Evolutionary conservation across 176 grass and related monocot species (phyloP).

Genomic region (Thinopyrum elongatum): DNA sequence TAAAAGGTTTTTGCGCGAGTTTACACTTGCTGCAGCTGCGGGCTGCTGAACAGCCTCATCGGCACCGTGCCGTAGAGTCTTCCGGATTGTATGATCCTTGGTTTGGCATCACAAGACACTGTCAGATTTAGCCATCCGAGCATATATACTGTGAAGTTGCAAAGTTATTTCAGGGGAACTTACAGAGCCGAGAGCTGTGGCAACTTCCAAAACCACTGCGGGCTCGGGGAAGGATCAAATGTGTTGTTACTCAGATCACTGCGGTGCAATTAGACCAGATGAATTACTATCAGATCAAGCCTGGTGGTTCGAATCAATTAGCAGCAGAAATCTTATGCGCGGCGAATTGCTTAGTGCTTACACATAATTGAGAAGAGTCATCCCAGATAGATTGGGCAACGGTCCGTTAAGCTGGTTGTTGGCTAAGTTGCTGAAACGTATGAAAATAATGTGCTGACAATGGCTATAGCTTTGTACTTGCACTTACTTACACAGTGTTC

Average conservation of each 20-base stretch:
- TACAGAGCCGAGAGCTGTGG: slow-evolving; percentile 67
- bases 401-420: slow-evolving; percentile 76
- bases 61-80: slow-evolving; percentile 64
- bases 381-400: slow-evolving; percentile 69
- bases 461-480: background rate
- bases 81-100: slow-evolving; percentile 78
- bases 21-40: slow-evolving; percentile 92
- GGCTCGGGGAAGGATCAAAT: slow-evolving; percentile 67
- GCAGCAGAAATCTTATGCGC: background rate
- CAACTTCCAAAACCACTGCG: slow-evolving; percentile 72
- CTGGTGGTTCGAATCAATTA: background rate
- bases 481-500: background rate
- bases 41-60: slow-evolving; percentile 55
- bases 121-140: background rate
- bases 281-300: background rate
- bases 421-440: slow-evolving; percentile 74
- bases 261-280: background rate
- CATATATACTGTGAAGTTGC: background rate
- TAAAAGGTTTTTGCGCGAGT: background rate
- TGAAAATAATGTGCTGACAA: background rate
- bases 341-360: slow-evolving; percentile 52
- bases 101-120: slow-evolving; percentile 18
- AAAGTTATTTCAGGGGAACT: slow-evolving; percentile 19
- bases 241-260: slow-evolving; percentile 97
- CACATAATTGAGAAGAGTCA: slow-evolving; percentile 70